Evolutionary conservation across 75 land plant species (phyloP).

Genomic region (Selaginella tamariscina): DNA sequence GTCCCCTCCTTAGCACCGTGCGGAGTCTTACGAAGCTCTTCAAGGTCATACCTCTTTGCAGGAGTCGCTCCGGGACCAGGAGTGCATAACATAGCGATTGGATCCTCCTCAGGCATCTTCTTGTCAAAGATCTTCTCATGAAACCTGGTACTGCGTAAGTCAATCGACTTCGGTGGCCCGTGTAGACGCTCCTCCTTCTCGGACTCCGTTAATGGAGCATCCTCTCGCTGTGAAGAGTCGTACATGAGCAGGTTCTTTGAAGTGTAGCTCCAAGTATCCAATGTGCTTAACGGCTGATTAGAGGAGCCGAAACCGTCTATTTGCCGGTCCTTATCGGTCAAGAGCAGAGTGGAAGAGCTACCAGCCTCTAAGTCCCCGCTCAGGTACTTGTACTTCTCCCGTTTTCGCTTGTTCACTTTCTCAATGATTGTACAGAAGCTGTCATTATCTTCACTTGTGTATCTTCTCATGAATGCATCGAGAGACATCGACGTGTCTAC

Average conservation of each 20-base stretch:
- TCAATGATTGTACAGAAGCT: conserved; percentile 70
- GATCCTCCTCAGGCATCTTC: conserved; percentile 51
- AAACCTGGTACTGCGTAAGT: conserved; percentile 52
- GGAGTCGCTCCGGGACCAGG: conserved; percentile 75
- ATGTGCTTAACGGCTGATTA: conserved; percentile 63
- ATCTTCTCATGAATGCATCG: conserved; percentile 56
- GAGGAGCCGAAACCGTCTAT: conserved; percentile 88
- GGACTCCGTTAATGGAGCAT: conserved; percentile 61
- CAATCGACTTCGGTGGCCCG: conserved; percentile 58
- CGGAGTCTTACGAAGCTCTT: conserved; percentile 85
- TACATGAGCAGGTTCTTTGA: conserved; percentile 93
- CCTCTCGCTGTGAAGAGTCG: conserved; percentile 53
- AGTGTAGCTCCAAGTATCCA: conserved; percentile 68
- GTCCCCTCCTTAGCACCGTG: conserved; percentile 33
- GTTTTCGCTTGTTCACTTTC: conserved; percentile 71
- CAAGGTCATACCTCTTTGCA: conserved; percentile 68
- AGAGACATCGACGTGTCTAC: conserved; percentile 38
- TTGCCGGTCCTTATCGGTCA: conserved; percentile 32
- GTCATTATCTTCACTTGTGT: conserved; percentile 90
- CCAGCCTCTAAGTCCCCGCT: conserved; percentile 36
- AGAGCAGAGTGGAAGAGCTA: background rate
- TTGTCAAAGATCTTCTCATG: conserved; percentile 57
- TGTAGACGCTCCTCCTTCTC: conserved; percentile 59
- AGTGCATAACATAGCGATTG: conserved; percentile 53
- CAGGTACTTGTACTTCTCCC: conserved; percentile 49